Evolutionary conservation across 208 protist genomes (phyloP).

Genomic region (Chromosphaera perkinsii): DNA sequence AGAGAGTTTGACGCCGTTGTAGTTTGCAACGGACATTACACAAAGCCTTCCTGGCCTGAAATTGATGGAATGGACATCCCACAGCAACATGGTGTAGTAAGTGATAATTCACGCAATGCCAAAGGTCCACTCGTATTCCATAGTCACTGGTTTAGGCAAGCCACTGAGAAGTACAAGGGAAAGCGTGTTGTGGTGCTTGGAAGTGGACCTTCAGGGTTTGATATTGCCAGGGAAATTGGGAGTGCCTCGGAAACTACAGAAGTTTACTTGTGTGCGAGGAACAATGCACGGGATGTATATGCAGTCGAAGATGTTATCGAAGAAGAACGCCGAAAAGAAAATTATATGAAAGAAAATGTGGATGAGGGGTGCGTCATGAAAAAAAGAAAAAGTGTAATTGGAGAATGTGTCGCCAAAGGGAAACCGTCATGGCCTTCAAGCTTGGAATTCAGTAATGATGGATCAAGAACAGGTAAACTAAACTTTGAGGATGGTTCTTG

Average conservation of each 20-base stretch:
- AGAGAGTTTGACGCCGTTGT: constrained; percentile 17
- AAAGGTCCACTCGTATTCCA: too few relatives aligned
- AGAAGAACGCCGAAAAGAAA: neutral
- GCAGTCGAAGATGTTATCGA: neutral
- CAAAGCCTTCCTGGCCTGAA: constrained; percentile 1
- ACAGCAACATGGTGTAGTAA: too few relatives aligned
- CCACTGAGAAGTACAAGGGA: too few relatives aligned
- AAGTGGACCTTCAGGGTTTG: neutral
- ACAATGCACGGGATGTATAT: neutral
- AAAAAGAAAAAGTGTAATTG: too few relatives aligned
- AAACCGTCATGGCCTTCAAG: too few relatives aligned
- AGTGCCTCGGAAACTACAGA: neutral
- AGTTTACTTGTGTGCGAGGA: neutral
- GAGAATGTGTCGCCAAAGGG: too few relatives aligned
- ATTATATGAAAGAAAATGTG: too few relatives aligned
- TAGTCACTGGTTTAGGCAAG: too few relatives aligned
- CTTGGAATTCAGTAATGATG: too few relatives aligned
- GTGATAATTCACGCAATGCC: too few relatives aligned
- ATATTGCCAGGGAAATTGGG: constrained; percentile 2
- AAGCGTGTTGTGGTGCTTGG: constrained; percentile 5
- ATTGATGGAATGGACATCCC: neutral
- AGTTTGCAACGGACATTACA: constrained; percentile 18
- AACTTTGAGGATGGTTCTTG: neutral
- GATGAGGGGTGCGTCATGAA: too few relatives aligned
- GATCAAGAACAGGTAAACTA: too few relatives aligned